Percentiles rank a stretch among this genome's conserved stretches.
phyloP scores from a whole-genome alignment of 192 early-diverging fungal genomes.

The Entophlyctis luteolus region DNA sequence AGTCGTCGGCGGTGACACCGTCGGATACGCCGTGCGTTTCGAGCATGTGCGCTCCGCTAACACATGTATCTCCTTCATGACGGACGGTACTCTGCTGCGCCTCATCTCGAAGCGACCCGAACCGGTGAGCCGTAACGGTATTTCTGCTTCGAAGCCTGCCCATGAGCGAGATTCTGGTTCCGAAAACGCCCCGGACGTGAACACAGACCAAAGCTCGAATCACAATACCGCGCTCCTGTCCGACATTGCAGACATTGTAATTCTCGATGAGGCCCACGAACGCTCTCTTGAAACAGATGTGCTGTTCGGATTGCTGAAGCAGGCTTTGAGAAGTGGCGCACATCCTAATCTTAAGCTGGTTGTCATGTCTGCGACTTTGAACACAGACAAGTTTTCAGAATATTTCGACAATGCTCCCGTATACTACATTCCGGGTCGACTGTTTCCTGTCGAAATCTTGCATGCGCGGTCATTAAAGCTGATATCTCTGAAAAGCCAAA shows the following conservation, averaged over 20 bases:
- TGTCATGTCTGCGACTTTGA: constrained; percentile 77
- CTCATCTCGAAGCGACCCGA: background rate
- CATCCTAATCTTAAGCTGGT: constrained; percentile 49
- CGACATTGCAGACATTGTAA: constrained; percentile 30
- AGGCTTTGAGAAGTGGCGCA: background rate
- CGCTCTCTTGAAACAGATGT: constrained; percentile 56
- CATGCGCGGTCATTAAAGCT: constrained; percentile 55
- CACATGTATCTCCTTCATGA: constrained; percentile 50
- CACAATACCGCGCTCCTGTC: background rate
- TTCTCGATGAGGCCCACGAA: constrained; percentile 60
- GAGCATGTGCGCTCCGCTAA: constrained; percentile 27
- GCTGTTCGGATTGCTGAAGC: constrained; percentile 48
- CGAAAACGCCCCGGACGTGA: background rate
- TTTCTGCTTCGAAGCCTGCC: background rate
- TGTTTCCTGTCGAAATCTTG: constrained; percentile 49
- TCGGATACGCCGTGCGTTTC: constrained; percentile 53
- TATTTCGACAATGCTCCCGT: constrained; percentile 78
- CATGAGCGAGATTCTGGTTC: background rate
- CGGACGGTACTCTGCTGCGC: constrained; percentile 54
- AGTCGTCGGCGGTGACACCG: constrained; percentile 17
- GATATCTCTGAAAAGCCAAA: constrained; percentile 35
- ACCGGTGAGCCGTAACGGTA: background rate
- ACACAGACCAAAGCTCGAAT: background rate
- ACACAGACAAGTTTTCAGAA: constrained; percentile 76
- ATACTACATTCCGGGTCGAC: constrained; percentile 67